A percentile compares a stretch with the other conserved stretches of the same genome.
Conservation (phyloP, 1,284 basidiomycete species). For the Fomitopsis palustris region DNA sequence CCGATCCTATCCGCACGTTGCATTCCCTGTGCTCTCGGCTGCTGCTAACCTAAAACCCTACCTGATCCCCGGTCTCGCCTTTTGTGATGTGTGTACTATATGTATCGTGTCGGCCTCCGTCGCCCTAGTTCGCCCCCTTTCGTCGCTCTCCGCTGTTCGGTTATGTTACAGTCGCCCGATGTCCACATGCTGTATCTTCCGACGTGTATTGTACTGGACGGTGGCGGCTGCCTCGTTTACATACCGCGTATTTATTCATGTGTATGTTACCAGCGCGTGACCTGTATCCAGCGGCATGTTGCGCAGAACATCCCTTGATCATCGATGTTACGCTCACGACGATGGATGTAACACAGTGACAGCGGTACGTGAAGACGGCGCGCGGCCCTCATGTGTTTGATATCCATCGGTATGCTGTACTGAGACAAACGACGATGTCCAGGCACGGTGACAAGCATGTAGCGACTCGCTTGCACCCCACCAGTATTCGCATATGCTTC, state of each 20-base stretch:
- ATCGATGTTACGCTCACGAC: too few relatives aligned
- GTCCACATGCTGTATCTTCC: slow-evolving; percentile 20
- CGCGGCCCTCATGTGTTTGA: too few relatives aligned
- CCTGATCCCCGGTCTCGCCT: background rate
- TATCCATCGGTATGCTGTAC: too few relatives aligned
- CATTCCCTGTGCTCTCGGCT: background rate
- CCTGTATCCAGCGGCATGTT: background rate
- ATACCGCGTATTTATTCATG: slow-evolving; percentile 3
- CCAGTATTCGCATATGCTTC: too few relatives aligned
- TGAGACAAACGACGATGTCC: too few relatives aligned
- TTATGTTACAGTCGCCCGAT: slow-evolving; percentile 14
- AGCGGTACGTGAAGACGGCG: too few relatives aligned
- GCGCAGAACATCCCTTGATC: background rate
- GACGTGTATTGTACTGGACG: slow-evolving; percentile 28
- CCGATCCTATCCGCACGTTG: slow-evolving; percentile 13
- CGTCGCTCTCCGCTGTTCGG: slow-evolving; percentile 11
- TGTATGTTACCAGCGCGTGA: background rate
- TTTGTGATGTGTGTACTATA: slow-evolving; percentile 8
- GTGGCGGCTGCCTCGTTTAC: slow-evolving; percentile 12
- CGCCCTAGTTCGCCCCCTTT: slow-evolving; percentile 1
- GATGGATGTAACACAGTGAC: too few relatives aligned
- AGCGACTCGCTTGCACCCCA: too few relatives aligned
- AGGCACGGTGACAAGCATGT: too few relatives aligned
- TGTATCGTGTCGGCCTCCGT: slow-evolving; percentile 2
- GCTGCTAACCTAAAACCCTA: background rate